Evolutionary conservation across 2,329 filamentous ascomycete genomes (phyloP).

Genomic region (Neonectria magnoliae): DNA sequence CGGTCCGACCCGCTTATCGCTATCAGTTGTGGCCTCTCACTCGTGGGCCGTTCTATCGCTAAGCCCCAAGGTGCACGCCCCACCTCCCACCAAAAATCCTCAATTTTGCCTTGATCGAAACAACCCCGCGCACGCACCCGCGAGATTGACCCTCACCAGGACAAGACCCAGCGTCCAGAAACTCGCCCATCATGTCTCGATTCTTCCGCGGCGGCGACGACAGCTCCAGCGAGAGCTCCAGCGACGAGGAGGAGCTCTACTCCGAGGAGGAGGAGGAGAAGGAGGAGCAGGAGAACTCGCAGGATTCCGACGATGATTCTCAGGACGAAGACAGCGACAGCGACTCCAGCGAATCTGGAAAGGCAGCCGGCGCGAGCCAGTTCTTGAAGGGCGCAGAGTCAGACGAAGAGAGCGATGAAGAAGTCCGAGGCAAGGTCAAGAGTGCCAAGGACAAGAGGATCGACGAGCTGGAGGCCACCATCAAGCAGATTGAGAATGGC

Average conservation of each 20-base stretch:
- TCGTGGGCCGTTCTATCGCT: constrained; percentile 42
- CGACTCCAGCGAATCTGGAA: constrained; percentile 69
- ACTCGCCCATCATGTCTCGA: constrained; percentile 79
- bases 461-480: constrained; percentile 90
- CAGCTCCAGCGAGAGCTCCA: constrained; percentile 95
- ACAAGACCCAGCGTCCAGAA: constrained; percentile 43
- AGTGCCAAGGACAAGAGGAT: constrained; percentile 98
- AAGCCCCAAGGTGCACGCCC: constrained; percentile 52
- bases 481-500: constrained; percentile 93
- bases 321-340: constrained; percentile 62
- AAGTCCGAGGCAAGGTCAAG: constrained; percentile 87
- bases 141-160: constrained; percentile 45
- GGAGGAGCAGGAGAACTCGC: constrained; percentile 58
- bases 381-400: constrained; percentile 82
- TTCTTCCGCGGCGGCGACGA: constrained; percentile 94
- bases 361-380: constrained; percentile 75
- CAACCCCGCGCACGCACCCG: constrained; percentile 51
- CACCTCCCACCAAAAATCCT: constrained; percentile 56
- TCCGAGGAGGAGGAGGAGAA: constrained; percentile 58
- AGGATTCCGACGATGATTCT: constrained; percentile 62
- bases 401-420: constrained; percentile 89
- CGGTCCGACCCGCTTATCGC: constrained; percentile 28
- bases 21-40: constrained; percentile 34
- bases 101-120: constrained; percentile 50
- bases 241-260: constrained; percentile 96